A percentile compares a stretch with the other conserved stretches of the same genome.
phyloP scores from a whole-genome alignment of 2,329 filamentous ascomycete genomes.

The Xylaria sp. region DNA sequence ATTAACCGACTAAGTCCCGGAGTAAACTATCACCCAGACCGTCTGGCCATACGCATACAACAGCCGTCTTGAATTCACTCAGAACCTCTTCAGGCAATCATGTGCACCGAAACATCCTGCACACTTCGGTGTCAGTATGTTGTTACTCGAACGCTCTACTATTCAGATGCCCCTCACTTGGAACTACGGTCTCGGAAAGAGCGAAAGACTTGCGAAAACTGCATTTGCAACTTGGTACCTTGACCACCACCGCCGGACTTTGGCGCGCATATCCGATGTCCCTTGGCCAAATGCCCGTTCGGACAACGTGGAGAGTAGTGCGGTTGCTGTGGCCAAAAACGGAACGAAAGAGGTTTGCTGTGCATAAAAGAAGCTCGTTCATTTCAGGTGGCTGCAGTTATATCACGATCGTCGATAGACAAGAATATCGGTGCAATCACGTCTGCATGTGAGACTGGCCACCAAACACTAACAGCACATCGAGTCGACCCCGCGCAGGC shows the following conservation, averaged over 20 bases:
- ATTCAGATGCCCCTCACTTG: constrained; percentile 53
- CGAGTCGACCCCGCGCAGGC: constrained; percentile 10
- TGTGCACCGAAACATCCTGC: constrained; percentile 63
- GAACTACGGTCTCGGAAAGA: constrained; percentile 41
- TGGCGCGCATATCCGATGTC: constrained; percentile 55
- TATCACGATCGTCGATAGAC: constrained; percentile 63
- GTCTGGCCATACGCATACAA: constrained; percentile 4
- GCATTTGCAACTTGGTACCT: constrained; percentile 56
- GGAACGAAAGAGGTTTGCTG: constrained; percentile 55
- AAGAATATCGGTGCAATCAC: constrained; percentile 62
- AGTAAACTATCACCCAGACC: neutral
- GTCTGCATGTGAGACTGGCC: constrained; percentile 62
- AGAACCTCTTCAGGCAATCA: constrained; percentile 41
- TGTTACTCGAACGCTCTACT: constrained; percentile 57
- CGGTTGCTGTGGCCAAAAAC: constrained; percentile 66
- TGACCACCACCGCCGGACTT: constrained; percentile 61
- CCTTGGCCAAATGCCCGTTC: constrained; percentile 60
- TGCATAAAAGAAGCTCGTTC: constrained; percentile 32
- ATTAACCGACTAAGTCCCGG: neutral
- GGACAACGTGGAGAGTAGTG: constrained; percentile 60
- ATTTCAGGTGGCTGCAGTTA: constrained; percentile 58
- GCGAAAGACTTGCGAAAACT: constrained; percentile 56
- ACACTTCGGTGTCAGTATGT: constrained; percentile 64
- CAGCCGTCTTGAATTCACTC: neutral
- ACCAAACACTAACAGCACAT: constrained; percentile 42